Base-by-base conservation (phyloP, 2,329 filamentous ascomycete genomes). In the Gnomoniopsis sp. region DNA sequence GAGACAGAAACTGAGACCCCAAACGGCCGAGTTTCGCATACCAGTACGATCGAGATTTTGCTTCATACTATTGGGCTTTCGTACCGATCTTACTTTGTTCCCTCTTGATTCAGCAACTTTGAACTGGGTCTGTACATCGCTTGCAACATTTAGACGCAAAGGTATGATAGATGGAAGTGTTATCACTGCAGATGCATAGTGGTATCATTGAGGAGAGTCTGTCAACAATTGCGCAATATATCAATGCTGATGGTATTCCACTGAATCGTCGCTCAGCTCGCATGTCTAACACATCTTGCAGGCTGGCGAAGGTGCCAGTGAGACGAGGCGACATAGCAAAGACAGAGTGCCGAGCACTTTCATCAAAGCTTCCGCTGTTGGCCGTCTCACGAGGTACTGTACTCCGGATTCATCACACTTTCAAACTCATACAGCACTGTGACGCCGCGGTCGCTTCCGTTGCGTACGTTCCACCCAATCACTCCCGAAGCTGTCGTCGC, bases 201-300 rank as follows among this genome's bases (percentile, higher is more conserved):
- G 36, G 12, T n/a, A 11, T 41, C 14, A 3, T n/a, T 14, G 12
- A 7, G 17, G 12, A 22, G 7, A 11, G 7, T 33, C 17, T n/a
- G 6, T 12, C 6, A 21, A 26, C 23, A 21, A 3, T 6, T 2
- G 11, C 38, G 7, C 17, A 53, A 14, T 3, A 3, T 19, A 34
- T 21, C 11, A n/a, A 48, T 55, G 55, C 51, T 26, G 48, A n/a
- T 21, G 4, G 21, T 26, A 14, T 19, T 34, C 59, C 38, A 14
- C 34, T 22, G 22, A 21, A 11, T 30, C 19, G n/a, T 49, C 8
- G 26, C 8, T 30, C 51, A 53, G 33, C 43, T 59, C 52, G 53
- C 30, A 52, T 53, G 59, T 61, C 59, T 61, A 44, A 58, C 48
- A 55, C 55, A 58, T 55, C 51, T 51, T 30, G 43, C n/a, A 21